Evolutionary conservation across 179 eudicot species (phyloP), one percentile per base, ranked within the genome.

Genomic region (Actinidia chinensis): DNA sequence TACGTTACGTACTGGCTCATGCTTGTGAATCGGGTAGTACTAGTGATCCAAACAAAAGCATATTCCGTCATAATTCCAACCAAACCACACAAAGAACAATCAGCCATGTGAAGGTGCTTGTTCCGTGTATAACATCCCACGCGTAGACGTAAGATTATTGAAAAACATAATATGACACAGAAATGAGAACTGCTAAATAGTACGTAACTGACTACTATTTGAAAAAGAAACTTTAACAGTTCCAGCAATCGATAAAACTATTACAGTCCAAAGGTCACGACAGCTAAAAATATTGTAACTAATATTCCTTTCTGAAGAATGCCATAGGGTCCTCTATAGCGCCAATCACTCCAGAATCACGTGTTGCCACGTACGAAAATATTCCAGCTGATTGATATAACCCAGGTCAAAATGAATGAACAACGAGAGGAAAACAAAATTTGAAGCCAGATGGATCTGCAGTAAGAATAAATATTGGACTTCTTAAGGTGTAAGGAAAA

Each of bases 391-490:
- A 91, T n/a, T 69, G 99, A 95, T 85, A 95, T 83, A 79, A 95
- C 84, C n/a, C 79, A 95, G 92, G 88, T 95, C 99, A 78, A n/a
- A 95, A 95, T 67, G 99, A 91, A 83, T 95, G 99, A 77, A 95
- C 91, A 80, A 95, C 99, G 60, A 95, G 92, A 74, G 99, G 99
- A 85, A 95, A n/a, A 95, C 91, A 95, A 86, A 83, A 95, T 94
- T n/a, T n/a, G 83, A 95, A 95, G 83, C 99, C 99, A 28, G 99
- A 88, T 72, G 99, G 99, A 90, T 94, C 99, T 95, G 99, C 90
- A 82, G 22, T 78, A 81, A 40, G 73, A 75, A 75, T 18, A 42
- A 64, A 44, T 48, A 71, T 20, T 22, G 64, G 60, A 48, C 22
- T 4, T 5, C 33, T 17, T 50, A n/a, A 83, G 79, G n/a, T 43